These are phyloP conservation scores for Chaetoceros tenuissimus DNA, from an alignment of 108 stramenopile species.

Conservation along the genomic window DNA sequence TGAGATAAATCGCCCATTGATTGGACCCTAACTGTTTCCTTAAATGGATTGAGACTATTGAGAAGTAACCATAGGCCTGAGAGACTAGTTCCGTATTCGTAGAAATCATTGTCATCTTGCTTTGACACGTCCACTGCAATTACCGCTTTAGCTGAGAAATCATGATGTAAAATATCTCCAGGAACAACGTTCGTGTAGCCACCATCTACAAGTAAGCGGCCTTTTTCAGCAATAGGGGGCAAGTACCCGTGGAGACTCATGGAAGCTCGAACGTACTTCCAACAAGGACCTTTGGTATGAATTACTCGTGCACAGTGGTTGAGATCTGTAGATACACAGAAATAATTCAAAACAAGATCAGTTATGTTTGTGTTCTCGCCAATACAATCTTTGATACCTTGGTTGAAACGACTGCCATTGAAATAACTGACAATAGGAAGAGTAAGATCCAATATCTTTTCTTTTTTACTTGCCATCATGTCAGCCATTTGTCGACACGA, in stretches of 20 bases:
- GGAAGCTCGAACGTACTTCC: conserved; percentile 49
- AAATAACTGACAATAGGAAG: conserved; percentile 38
- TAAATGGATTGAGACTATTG: conserved; percentile 44
- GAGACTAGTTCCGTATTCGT: conserved; percentile 41
- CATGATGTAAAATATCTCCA: conserved; percentile 40
- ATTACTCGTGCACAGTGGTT: conserved; percentile 13
- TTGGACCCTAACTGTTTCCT: conserved; percentile 39
- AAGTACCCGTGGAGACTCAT: conserved; percentile 55
- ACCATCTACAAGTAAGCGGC: conserved; percentile 42
- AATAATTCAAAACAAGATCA: conserved; percentile 53
- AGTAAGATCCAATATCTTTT: conserved; percentile 42
- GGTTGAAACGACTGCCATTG: conserved; percentile 36
- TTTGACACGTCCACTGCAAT: conserved; percentile 45
- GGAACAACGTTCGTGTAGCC: conserved; percentile 56
- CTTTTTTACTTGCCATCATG: conserved; percentile 25
- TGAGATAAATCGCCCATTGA: conserved; percentile 43
- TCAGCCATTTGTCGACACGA: conserved; percentile 26
- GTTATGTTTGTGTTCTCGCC: conserved; percentile 35
- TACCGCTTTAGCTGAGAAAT: conserved; percentile 35
- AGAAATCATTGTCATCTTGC: conserved; percentile 21
- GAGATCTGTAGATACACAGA: conserved; percentile 46
- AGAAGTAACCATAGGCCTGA: conserved; percentile 43
- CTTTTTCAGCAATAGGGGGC: conserved; percentile 47
- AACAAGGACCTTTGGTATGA: conserved; percentile 35
- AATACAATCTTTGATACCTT: conserved; percentile 24